Percentiles rank a stretch among this genome's conserved stretches.
phyloP scores from a whole-genome alignment of 2,329 filamentous ascomycete species.

The Delphinella strobiligena region DNA sequence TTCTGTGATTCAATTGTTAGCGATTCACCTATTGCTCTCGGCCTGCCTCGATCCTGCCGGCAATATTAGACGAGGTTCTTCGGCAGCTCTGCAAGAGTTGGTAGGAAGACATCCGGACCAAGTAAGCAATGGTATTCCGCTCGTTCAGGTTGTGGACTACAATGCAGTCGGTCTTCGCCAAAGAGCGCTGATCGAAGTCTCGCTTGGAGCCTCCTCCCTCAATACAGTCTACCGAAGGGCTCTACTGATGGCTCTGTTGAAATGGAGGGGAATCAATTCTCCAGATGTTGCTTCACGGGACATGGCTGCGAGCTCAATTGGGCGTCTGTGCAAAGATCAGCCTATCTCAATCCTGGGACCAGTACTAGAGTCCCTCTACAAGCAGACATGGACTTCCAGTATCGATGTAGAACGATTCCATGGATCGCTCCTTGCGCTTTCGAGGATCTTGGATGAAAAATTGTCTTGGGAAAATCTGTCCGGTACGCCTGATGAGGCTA shows the following conservation, averaged over 20 bases:
- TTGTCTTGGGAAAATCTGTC: too few species aligned
- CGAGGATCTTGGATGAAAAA: conserved; percentile 10
- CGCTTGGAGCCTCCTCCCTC: conserved; percentile 54
- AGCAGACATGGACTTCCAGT: neutral
- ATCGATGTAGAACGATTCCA: conserved; percentile 3
- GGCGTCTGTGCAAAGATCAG: conserved; percentile 3
- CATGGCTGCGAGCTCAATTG: conserved; percentile 58
- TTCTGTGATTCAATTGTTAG: conserved; percentile 51
- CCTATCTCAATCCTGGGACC: neutral
- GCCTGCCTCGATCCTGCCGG: conserved; percentile 82
- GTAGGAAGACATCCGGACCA: conserved; percentile 86
- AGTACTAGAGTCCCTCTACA: conserved; percentile 1
- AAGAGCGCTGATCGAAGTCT: conserved; percentile 68
- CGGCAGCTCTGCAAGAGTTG: conserved; percentile 85
- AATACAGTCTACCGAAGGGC: conserved; percentile 53
- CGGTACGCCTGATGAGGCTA: conserved; percentile 13
- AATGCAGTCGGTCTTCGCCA: conserved; percentile 82
- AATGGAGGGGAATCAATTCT: conserved; percentile 82
- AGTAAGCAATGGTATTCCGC: conserved; percentile 64
- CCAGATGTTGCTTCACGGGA: conserved; percentile 62
- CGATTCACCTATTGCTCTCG: conserved; percentile 66
- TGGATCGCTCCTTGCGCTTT: conserved; percentile 6
- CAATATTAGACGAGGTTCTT: conserved; percentile 85
- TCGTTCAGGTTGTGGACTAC: conserved; percentile 88
- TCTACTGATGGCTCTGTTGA: conserved; percentile 57